Evolutionary conservation across 495 filamentous ascomycete species (phyloP), one percentile per base, ranked within the genome.

Genomic region (Xylaria longipes): DNA sequence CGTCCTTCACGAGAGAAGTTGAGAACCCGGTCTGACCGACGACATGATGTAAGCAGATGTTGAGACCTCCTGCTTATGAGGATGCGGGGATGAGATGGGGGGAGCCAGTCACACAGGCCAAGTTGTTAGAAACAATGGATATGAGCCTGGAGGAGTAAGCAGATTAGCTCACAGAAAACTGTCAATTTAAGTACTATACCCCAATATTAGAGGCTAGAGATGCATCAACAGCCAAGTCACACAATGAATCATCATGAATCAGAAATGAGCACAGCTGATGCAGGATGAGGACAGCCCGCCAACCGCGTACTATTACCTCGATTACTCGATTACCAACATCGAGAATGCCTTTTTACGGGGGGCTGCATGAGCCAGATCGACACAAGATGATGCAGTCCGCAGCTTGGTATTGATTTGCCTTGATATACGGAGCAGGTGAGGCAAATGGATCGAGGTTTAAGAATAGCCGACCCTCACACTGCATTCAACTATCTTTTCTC

Each of bases 191-290:
- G 5, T 41, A 1, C 35, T 3, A 3, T 37, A 37, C 39, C 11
- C 39, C 39, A 3, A 37, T 17, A 48, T 6, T 48, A 48, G 20
- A 48, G 45, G 20, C 20, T 48, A 7, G 15, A 48, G 17, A 60
- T 25, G n/a, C 46, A 50, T 50, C 35, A 17, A 25, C n/a, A 43
- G 60, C 60, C 22, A 62, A 62, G 62, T 31, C 61, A 31, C 58
- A 43, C 35, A 27, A 4, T 48, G 62, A 65, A 65, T 65, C 62
- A 65, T 65, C n/a, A 29, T 65, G 62, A 48, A 31, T 65, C 62
- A 65, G 41, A 48, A 45, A 65, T 27, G 25, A 65, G 27, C 41
- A 46, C 39, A 65, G 62, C 27, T 46, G 41, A 65, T 65, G 41
- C 27, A 65, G 41, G 3, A 33, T 65, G 57, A 35, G 31, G 20